These are phyloP conservation scores for Protomyces gravidus DNA, from an alignment of 1,139 yeast genomes.

Conservation along the genomic window DNA sequence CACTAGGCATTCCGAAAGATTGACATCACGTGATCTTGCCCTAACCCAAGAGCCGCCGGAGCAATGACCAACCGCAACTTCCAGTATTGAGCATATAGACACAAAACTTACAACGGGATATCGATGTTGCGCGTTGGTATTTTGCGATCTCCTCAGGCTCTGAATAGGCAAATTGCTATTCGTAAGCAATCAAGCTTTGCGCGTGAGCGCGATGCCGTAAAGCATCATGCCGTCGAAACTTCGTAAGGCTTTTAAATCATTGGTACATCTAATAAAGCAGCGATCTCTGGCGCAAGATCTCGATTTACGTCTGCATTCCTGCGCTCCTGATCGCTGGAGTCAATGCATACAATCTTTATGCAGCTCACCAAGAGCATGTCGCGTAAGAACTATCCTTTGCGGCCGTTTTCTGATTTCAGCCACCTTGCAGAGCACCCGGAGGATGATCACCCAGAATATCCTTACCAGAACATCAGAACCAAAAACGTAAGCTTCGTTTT, in stretches of 20 bases:
- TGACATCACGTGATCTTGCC: no score
- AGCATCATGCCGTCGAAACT: constrained; percentile 21
- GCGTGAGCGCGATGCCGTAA: constrained; percentile 19
- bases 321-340: constrained; percentile 69
- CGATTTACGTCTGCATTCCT: constrained; percentile 75
- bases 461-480: constrained; percentile 81
- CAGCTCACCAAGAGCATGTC: constrained; percentile 85
- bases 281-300: constrained; percentile 72
- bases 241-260: background rate
- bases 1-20: no score
- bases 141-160: no score
- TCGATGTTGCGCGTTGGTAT: no score
- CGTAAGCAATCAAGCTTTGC: constrained; percentile 22
- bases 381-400: constrained; percentile 74
- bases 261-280: background rate
- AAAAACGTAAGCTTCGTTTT: constrained; percentile 49
- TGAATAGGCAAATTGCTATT: no score
- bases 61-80: no score
- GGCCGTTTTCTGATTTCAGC: constrained; percentile 39
- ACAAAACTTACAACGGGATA: no score
- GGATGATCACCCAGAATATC: constrained; percentile 54
- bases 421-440: constrained; percentile 33
- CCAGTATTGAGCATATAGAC: no score
- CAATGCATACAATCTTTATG: constrained; percentile 75
- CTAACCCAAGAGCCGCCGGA: no score